A percentile compares a stretch with the other conserved stretches of the same genome.
phyloP scores from a whole-genome alignment of 495 filamentous ascomycete species.

The Daldinia loculata region DNA sequence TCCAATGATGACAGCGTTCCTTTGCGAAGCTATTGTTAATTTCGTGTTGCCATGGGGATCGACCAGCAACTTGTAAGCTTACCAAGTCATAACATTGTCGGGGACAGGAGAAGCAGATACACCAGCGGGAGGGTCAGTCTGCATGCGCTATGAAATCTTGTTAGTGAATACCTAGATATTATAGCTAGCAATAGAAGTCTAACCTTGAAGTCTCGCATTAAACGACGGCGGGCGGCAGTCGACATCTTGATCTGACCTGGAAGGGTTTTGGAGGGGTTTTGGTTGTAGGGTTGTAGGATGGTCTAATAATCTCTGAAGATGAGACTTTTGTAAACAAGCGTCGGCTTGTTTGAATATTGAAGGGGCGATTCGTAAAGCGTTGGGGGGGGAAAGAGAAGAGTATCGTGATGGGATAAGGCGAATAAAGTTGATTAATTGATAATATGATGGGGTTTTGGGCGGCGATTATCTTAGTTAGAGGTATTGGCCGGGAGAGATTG shows the following conservation, averaged over 20 bases:
- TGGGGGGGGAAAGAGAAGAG: slow-evolving; percentile 7
- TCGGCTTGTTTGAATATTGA: not conserved
- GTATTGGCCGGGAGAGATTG: slow-evolving; percentile 13
- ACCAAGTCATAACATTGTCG: slow-evolving; percentile 99
- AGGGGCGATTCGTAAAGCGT: not conserved
- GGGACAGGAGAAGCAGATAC: slow-evolving; percentile 96
- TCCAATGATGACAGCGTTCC: slow-evolving; percentile 99
- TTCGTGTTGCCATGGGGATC: not conserved
- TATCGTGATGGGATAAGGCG: slow-evolving; percentile 10
- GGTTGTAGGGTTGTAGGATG: not conserved
- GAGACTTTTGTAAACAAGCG: not conserved
- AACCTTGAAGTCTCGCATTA: slow-evolving; percentile 99
- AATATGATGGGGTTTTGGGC: slow-evolving; percentile 18
- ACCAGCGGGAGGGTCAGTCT: slow-evolving; percentile 96
- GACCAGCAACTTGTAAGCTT: slow-evolving; percentile 42
- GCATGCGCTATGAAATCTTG: slow-evolving; percentile 80
- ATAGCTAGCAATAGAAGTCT: slow-evolving; percentile 42
- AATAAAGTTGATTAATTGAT: slow-evolving; percentile 26
- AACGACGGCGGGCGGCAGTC: slow-evolving; percentile 88
- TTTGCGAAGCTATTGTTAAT: slow-evolving; percentile 50
- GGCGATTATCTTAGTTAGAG: slow-evolving; percentile 34
- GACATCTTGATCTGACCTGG: slow-evolving; percentile 69
- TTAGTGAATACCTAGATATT: slow-evolving; percentile 19
- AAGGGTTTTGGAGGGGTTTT: not conserved
- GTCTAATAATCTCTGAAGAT: not conserved